Percentiles rank a stretch among this genome's conserved stretches.
Conservation (phyloP, 2,329 filamentous ascomycete genomes). For the Claviceps sp. region DNA sequence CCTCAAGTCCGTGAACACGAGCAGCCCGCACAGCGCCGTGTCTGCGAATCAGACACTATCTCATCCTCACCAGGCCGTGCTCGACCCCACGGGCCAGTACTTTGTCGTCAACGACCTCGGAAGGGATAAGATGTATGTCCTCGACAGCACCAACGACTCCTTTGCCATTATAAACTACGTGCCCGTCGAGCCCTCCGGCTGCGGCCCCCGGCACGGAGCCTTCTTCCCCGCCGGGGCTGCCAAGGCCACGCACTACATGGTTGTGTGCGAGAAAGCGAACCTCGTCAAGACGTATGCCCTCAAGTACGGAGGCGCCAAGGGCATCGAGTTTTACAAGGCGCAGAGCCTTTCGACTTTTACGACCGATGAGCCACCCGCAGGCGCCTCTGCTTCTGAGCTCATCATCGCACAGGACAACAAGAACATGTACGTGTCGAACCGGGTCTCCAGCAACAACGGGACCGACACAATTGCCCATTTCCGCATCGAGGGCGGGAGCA, state of each 20-base stretch:
- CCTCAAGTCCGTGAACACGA: constrained; percentile 24
- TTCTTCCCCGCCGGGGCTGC: constrained; percentile 26
- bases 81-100: constrained; percentile 35
- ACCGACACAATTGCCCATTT: constrained; percentile 37
- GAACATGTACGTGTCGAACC: constrained; percentile 39
- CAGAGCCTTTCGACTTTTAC: constrained; percentile 30
- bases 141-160: constrained; percentile 28
- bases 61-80: constrained; percentile 33
- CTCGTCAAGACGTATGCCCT: constrained; percentile 29
- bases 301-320: constrained; percentile 20
- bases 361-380: constrained; percentile 17
- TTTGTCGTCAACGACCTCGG: constrained; percentile 37
- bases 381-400: constrained; percentile 33
- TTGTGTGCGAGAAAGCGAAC: constrained; percentile 34
- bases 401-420: constrained; percentile 26
- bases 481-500: constrained; percentile 13
- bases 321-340: constrained; percentile 21
- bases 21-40: constrained; percentile 20
- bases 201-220: constrained; percentile 37
- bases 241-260: constrained; percentile 30
- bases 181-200: constrained; percentile 22
- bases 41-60: constrained; percentile 19
- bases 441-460: constrained; percentile 23
- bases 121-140: constrained; percentile 31
- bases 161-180: constrained; percentile 24